These are phyloP conservation scores for Drosera capensis DNA, from an alignment of 148 eudicot genomes.

Conservation along the genomic window DNA sequence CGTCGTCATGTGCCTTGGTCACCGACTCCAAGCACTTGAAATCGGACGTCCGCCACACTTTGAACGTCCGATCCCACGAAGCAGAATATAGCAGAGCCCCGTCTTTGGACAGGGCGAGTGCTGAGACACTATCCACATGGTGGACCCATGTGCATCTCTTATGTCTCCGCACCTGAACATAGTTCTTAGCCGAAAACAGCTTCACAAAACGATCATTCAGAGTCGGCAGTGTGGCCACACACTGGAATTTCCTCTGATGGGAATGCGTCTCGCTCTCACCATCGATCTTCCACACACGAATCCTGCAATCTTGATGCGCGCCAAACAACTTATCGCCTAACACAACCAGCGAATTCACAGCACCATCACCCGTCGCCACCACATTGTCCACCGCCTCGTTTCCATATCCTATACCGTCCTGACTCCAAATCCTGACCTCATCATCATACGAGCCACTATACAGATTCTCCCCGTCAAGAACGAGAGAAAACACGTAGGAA, in stretches of 20 bases:
- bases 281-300: slow-evolving; percentile 55
- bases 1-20: slow-evolving; percentile 71
- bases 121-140: slow-evolving; percentile 66
- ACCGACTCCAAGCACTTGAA: slow-evolving; percentile 59
- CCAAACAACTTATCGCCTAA: slow-evolving; percentile 34
- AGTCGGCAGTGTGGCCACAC: slow-evolving; percentile 51
- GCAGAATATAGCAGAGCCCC: slow-evolving; percentile 48
- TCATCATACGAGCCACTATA: slow-evolving; percentile 37
- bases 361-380: slow-evolving; percentile 19
- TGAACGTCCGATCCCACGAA: slow-evolving; percentile 77
- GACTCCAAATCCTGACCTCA: slow-evolving; percentile 32
- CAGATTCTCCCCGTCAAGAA: slow-evolving; percentile 34
- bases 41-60: slow-evolving; percentile 56
- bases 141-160: slow-evolving; percentile 68
- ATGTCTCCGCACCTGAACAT: slow-evolving; percentile 46
- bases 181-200: slow-evolving; percentile 42
- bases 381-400: background rate
- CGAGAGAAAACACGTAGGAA: slow-evolving; percentile 24
- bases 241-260: slow-evolving; percentile 15
- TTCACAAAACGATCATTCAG: slow-evolving; percentile 29
- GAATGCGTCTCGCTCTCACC: background rate
- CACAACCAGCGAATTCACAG: slow-evolving; percentile 42
- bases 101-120: slow-evolving; percentile 44
- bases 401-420: slow-evolving; percentile 2
- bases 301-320: slow-evolving; percentile 63